Evolutionary conservation across 345 rosid genomes (phyloP), one percentile per base, ranked within the genome.

Genomic region (Clarkia xantiana): DNA sequence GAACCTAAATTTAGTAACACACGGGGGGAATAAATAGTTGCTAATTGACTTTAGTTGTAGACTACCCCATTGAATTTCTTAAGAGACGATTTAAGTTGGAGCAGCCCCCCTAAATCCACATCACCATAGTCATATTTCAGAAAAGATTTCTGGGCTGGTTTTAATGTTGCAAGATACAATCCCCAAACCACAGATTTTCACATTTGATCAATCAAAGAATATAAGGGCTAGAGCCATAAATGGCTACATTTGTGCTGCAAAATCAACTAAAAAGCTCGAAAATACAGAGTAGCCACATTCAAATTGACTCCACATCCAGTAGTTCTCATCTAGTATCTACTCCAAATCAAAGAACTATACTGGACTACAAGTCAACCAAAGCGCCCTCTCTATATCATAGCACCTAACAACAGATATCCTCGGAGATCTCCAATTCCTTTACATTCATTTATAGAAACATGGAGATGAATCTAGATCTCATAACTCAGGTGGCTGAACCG

Each of bases 391-490:
- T 29, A 7, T 29, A 29, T 29, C 36, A 29, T 29, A 29, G 36
- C 8, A 29, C 36, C 36, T 7, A 4, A 1, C 2, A 29, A 29
- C 6, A 29, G 36, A 29, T 7, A 29, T 29, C 2, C 36, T 3
- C 9, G 36, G 6, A 29, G 36, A 54, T 22, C 25, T 19, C 36
- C 44, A 22, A 42, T 11, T 12, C 25, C 17, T 14, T 42, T 14
- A 23, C 18, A 15, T 20, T 45, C 38, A 9, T 14, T 18, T 17
- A 29, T 13, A 17, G 38, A 20, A 20, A 13, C 51, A 44, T 20
- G 23, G 9, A 44, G 43, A 25, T 36, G 6, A n/a, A 13, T 40
- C 29, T 18, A 54, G 58, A 54, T 54, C 58, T 44, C 58, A 44
- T 13, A 42, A 10, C 29, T 20, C 51, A 12, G 3, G 50, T 16